Conservation (phyloP, 192 early-diverging fungal species). For the Haplosporangium gracile region DNA sequence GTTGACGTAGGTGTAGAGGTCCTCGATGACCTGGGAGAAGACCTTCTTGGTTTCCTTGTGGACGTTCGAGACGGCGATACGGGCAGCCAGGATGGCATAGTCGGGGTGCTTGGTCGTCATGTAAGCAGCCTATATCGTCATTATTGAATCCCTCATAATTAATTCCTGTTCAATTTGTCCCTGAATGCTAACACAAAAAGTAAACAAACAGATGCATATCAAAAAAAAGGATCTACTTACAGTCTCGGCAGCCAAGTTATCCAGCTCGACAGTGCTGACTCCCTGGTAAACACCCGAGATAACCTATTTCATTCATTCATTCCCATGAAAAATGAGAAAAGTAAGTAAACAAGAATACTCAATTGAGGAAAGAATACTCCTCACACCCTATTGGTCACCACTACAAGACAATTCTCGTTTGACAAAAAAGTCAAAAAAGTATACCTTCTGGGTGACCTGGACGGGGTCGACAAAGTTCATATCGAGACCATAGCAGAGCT, state of each 20-base stretch:
- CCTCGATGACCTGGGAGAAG: slow-evolving; percentile 88
- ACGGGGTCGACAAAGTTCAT: slow-evolving; percentile 95
- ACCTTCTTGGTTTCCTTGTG: slow-evolving; percentile 89
- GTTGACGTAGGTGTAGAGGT: slow-evolving; percentile 89
- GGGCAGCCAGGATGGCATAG: slow-evolving; percentile 97
- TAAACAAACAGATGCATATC: background rate
- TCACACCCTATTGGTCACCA: background rate
- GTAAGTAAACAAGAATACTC: background rate
- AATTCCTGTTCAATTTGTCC: background rate
- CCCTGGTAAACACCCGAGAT: slow-evolving; percentile 90
- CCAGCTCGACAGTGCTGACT: slow-evolving; percentile 88
- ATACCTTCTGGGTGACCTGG: slow-evolving; percentile 94
- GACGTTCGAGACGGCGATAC: slow-evolving; percentile 97
- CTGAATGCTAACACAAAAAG: background rate
- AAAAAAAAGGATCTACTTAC: slow-evolving; percentile 33
- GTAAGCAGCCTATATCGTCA: slow-evolving; percentile 77
- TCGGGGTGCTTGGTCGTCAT: slow-evolving; percentile 97
- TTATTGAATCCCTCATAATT: background rate
- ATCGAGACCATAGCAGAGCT: slow-evolving; percentile 97
- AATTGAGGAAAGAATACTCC: background rate
- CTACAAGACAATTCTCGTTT: slow-evolving; percentile 1
- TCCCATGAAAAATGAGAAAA: background rate
- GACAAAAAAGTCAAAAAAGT: background rate
- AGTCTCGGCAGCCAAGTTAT: slow-evolving; percentile 92
- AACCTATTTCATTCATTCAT: slow-evolving; percentile 62